Percentiles rank a stretch among this genome's conserved stretches.
Evolutionary conservation across 2,329 filamentous ascomycete genomes (phyloP).

Genomic region (Arthrobotrys megalospora): DNA sequence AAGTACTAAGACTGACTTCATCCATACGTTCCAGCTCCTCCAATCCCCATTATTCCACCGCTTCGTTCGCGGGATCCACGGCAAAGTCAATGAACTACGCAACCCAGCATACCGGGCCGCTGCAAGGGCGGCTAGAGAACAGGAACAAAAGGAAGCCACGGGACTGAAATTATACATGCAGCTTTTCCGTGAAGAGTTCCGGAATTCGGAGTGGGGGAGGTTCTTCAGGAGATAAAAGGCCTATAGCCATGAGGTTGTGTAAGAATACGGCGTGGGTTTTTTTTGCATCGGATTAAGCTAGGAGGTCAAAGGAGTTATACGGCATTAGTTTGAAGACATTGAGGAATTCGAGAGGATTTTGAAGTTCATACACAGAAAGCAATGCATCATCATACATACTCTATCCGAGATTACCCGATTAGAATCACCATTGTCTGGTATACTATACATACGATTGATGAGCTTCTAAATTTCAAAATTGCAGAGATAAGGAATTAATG

Average conservation of each 20-base stretch:
- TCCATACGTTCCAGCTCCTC: conserved; percentile 32
- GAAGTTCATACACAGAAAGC: too few species aligned
- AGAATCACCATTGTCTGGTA: too few species aligned
- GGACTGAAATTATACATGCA: conserved; percentile 39
- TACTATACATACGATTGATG: too few species aligned
- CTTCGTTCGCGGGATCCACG: conserved; percentile 47
- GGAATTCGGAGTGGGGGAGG: conserved; percentile 56
- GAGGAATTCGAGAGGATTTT: too few species aligned
- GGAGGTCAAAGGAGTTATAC: not conserved
- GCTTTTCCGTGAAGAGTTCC: conserved; percentile 56
- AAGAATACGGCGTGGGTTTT: not conserved
- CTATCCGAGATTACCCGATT: too few species aligned
- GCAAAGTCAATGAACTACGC: conserved; percentile 47
- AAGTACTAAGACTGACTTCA: conserved; percentile 14
- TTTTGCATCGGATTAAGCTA: not conserved
- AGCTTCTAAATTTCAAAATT: too few species aligned
- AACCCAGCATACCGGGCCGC: conserved; percentile 44
- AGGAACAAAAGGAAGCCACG: conserved; percentile 42
- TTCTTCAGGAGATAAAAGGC: conserved; percentile 38
- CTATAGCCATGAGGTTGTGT: not conserved
- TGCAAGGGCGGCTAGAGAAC: conserved; percentile 35
- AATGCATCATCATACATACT: too few species aligned
- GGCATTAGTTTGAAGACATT: too few species aligned
- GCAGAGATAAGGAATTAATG: too few species aligned
- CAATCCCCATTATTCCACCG: conserved; percentile 58